Conservation (phyloP, 192 early-diverging fungal species). For the Coemansia sp. region DNA sequence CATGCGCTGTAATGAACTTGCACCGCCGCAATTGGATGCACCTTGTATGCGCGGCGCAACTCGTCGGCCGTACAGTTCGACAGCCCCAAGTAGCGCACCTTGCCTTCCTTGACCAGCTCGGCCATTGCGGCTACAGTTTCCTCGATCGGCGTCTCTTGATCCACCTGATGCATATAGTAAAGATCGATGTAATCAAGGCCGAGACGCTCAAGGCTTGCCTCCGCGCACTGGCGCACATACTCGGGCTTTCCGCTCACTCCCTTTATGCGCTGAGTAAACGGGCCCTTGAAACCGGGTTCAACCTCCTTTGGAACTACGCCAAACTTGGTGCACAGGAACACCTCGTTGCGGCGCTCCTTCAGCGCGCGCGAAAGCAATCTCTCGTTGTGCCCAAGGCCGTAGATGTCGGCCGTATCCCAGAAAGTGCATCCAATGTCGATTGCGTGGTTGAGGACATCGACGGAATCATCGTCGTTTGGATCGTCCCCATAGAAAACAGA, state of each 20-base stretch:
- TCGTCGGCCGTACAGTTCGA: slow-evolving; percentile 61
- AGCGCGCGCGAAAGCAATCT: too few relatives aligned
- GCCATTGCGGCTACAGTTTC: too few relatives aligned
- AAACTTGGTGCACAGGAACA: too few relatives aligned
- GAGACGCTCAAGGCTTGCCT: too few relatives aligned
- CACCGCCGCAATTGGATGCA: slow-evolving; percentile 69
- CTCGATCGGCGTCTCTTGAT: slow-evolving; percentile 61
- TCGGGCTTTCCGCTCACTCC: slow-evolving; percentile 14
- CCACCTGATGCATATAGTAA: slow-evolving; percentile 57
- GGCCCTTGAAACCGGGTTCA: slow-evolving; percentile 49
- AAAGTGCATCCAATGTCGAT: slow-evolving; percentile 58
- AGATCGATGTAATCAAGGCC: too few relatives aligned
- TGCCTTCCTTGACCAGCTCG: too few relatives aligned
- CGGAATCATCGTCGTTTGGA: slow-evolving; percentile 32
- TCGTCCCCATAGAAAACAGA: slow-evolving; percentile 39
- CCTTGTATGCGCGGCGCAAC: slow-evolving; percentile 15
- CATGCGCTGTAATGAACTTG: slow-evolving; percentile 58
- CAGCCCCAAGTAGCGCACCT: slow-evolving; percentile 56
- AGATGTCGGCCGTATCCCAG: slow-evolving; percentile 45
- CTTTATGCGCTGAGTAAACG: slow-evolving; percentile 8
- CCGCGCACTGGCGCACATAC: too few relatives aligned
- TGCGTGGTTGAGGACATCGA: slow-evolving; percentile 50
- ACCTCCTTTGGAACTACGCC: slow-evolving; percentile 36
- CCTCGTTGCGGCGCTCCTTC: too few relatives aligned
- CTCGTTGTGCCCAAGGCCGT: too few relatives aligned